phyloP scores from a whole-genome alignment of 2,329 filamentous ascomycete species.

The Tolypocladium amazonense region DNA sequence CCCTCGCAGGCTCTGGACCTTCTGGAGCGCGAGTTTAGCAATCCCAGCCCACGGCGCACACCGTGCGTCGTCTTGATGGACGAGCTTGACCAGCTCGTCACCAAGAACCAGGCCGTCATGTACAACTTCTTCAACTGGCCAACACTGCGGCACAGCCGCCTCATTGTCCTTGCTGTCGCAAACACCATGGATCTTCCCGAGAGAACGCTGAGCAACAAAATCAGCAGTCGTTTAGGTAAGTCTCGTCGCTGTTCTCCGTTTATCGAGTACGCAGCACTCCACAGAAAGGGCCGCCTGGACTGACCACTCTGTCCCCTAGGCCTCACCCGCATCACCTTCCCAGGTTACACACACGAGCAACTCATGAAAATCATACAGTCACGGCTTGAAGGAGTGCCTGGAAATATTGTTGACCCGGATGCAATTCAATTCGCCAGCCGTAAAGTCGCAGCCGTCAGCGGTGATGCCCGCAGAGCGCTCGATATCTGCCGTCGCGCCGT shows the following conservation, averaged over 20 bases:
- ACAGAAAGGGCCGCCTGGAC: neutral
- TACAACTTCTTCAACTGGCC: constrained; percentile 99
- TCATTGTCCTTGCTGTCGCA: constrained; percentile 93
- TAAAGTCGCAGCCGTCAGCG: constrained; percentile 93
- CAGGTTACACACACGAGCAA: constrained; percentile 94
- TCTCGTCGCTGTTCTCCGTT: constrained; percentile 5
- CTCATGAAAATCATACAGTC: constrained; percentile 96
- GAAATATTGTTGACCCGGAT: constrained; percentile 82
- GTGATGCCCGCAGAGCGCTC: constrained; percentile 81
- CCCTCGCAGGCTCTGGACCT: constrained; percentile 86
- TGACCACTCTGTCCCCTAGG: constrained; percentile 24
- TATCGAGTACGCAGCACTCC: neutral
- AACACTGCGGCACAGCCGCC: constrained; percentile 74
- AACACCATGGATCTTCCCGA: constrained; percentile 99
- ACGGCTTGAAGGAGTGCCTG: constrained; percentile 78
- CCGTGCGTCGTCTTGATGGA: constrained; percentile 98
- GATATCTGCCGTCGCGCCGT: constrained; percentile 94
- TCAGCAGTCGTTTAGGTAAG: constrained; percentile 71
- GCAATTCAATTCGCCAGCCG: constrained; percentile 93
- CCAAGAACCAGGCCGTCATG: constrained; percentile 99
- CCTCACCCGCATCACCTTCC: constrained; percentile 89
- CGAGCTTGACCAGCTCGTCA: constrained; percentile 93
- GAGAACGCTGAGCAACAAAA: constrained; percentile 94
- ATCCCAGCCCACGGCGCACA: constrained; percentile 80
- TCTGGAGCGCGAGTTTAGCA: constrained; percentile 83